phyloP scores from a whole-genome alignment of 805 yeast genomes.

The Teunomyces barrocoloradensis region DNA sequence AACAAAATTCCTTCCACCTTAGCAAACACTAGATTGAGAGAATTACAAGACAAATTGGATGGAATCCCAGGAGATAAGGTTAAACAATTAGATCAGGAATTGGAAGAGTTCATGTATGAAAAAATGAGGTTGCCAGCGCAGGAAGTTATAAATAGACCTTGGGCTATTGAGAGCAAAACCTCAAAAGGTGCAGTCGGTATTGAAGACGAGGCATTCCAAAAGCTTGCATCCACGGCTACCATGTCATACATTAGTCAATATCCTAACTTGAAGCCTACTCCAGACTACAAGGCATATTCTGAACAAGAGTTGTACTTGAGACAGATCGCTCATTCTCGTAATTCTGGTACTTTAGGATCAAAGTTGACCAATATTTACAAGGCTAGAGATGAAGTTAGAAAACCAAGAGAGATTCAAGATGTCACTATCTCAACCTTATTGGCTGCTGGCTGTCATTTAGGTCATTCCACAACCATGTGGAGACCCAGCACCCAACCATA shows the following conservation, averaged over 20 bases:
- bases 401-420: slow-evolving; percentile 57
- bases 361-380: slow-evolving; percentile 57
- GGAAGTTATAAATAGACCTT: slow-evolving; percentile 32
- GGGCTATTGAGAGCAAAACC: slow-evolving; percentile 18
- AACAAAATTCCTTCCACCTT: slow-evolving; percentile 33
- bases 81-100: slow-evolving; percentile 38
- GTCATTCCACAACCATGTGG: slow-evolving; percentile 80
- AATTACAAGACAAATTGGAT: slow-evolving; percentile 30
- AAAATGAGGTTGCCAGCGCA: slow-evolving; percentile 31
- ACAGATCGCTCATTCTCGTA: slow-evolving; percentile 58
- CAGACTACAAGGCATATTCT: slow-evolving; percentile 64
- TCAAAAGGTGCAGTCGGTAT: slow-evolving; percentile 5
- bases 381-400: slow-evolving; percentile 63
- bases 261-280: slow-evolving; percentile 65
- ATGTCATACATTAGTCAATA: slow-evolving; percentile 34
- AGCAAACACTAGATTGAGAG: slow-evolving; percentile 26
- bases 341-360: slow-evolving; percentile 63
- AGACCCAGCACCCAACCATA: slow-evolving; percentile 82
- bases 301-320: slow-evolving; percentile 75
- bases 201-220: slow-evolving; percentile 12
- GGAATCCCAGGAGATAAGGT: slow-evolving; percentile 31
- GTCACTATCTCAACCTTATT: slow-evolving; percentile 67
- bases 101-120: slow-evolving; percentile 35
- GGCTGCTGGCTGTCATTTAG: slow-evolving; percentile 94
- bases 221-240: slow-evolving; percentile 30